Evolutionary conservation across 805 yeast genomes (phyloP), one percentile per base, ranked within the genome.

Genomic region (Ogataea pini): DNA sequence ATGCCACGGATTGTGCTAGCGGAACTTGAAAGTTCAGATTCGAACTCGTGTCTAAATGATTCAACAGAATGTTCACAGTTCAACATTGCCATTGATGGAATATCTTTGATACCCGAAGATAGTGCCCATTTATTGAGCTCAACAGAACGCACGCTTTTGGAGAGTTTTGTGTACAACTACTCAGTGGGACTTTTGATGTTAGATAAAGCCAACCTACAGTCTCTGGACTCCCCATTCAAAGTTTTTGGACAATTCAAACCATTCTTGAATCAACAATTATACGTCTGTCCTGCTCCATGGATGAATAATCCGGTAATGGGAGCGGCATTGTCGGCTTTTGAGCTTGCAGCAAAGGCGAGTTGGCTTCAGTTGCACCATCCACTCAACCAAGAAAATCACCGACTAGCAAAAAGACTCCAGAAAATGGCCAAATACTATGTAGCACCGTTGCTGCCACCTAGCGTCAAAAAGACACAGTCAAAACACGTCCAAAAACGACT

Each of bases 91-190:
- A 39, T 39, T 10, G 42, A 39, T n/a, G 42, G 42, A 10, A 39
- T 39, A 3, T 27, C 42, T 3, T 7, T 40, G 17, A 18, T 41
- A 4, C 34, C 36, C 36, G 31, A 31, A 9, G 44, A 41, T 18
- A 31, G 41, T 22, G 29, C 9, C 2, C 19, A 17, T 5, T 3
- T 31, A 5, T 19, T 41, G 29, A 41, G 36, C 36, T 41, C 44
- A 3, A 14, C 51, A 2, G 70, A 69, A 47, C 59, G 72, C 43
- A 68, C 70, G 58, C 63, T 72, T 36, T 50, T 71, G 27, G 79
- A 75, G 42, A 72, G 76, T 38, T 74, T 72, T 48, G 51, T 72
- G 1, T 75, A 70, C 62, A 73, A 74, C 56, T 75, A 69, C 53
- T 62, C 73, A 3, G 64, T 68, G 3, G 55, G 63, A 1, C 47